Evolutionary conservation across 768 basidiomycete species (phyloP).

Genomic region (Pholiota molesta): DNA sequence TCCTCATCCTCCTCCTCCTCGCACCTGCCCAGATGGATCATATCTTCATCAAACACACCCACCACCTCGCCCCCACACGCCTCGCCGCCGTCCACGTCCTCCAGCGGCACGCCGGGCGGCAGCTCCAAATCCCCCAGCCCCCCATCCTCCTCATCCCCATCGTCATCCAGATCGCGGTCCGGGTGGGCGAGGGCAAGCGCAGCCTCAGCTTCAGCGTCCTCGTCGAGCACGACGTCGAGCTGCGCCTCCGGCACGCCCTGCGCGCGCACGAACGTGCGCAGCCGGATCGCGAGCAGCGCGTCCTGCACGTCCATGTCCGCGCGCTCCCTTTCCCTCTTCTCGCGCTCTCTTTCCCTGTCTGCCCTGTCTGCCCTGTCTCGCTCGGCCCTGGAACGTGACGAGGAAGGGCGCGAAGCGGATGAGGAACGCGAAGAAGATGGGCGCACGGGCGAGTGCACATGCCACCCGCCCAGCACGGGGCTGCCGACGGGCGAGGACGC

Average conservation of each 20-base stretch:
- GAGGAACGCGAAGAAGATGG: background rate
- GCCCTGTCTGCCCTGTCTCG: too few species aligned
- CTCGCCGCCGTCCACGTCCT: background rate
- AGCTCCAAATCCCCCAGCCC: slow-evolving; percentile 1
- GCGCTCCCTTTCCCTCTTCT: background rate
- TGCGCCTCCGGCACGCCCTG: too few species aligned
- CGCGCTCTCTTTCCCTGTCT: background rate
- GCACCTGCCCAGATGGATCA: background rate
- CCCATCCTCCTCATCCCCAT: slow-evolving; percentile 2
- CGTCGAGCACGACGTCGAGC: too few species aligned
- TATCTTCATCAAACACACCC: slow-evolving; percentile 6
- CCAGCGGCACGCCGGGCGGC: background rate
- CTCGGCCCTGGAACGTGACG: too few species aligned
- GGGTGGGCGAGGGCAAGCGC: too few species aligned
- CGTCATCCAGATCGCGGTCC: slow-evolving; percentile 16
- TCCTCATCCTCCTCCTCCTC: slow-evolving; percentile 14
- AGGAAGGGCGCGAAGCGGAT: too few species aligned
- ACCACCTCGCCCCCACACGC: background rate
- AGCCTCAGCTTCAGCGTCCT: too few species aligned
- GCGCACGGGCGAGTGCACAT: background rate
- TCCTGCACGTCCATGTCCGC: slow-evolving; percentile 27
- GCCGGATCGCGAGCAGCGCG: slow-evolving; percentile 20
- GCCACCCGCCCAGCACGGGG: background rate
- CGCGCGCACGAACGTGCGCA: too few species aligned
- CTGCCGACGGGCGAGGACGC: background rate